phyloP scores from a whole-genome alignment of 2,329 filamentous ascomycete species.

The Pezicula radicicola region DNA sequence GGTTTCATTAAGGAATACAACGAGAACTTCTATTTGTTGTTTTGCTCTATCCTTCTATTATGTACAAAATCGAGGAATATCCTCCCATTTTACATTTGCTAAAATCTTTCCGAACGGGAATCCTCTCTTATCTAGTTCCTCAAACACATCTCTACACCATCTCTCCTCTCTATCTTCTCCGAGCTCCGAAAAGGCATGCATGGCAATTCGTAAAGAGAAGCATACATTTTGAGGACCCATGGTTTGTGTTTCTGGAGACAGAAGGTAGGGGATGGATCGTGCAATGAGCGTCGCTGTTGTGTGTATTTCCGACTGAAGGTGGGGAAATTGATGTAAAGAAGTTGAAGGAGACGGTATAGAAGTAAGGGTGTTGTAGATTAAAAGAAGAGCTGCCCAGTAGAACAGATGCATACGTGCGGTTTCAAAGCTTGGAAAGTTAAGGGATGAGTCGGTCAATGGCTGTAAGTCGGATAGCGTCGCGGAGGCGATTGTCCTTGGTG shows the following conservation, averaged over 20 bases:
- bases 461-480: conserved; percentile 6
- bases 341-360: conserved; percentile 6
- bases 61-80: conserved; percentile 6
- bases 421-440: conserved; percentile 8
- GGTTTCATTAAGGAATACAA: too few species aligned
- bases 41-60: too few species aligned
- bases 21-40: too few species aligned
- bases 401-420: conserved; percentile 9
- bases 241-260: conserved; percentile 7
- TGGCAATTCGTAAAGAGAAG: conserved; percentile 9
- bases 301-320: conserved; percentile 5
- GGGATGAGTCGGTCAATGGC: conserved; percentile 7
- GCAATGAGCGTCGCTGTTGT: conserved; percentile 8
- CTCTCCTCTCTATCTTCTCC: conserved; percentile 7
- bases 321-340: conserved; percentile 4
- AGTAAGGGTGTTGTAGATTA: conserved; percentile 8
- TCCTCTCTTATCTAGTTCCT: conserved; percentile 6
- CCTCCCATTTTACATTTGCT: conserved; percentile 8
- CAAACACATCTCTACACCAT: conserved; percentile 9
- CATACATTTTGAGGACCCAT: conserved; percentile 8
- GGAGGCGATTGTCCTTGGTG: conserved; percentile 7
- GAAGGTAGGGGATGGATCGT: conserved; percentile 8
- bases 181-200: conserved; percentile 9
- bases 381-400: conserved; percentile 10
- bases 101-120: conserved; percentile 8